A percentile compares a stretch with the other conserved stretches of the same genome.
Evolutionary conservation across 1,284 basidiomycete species (phyloP).

Genomic region (Singerocomus rubriflavus): DNA sequence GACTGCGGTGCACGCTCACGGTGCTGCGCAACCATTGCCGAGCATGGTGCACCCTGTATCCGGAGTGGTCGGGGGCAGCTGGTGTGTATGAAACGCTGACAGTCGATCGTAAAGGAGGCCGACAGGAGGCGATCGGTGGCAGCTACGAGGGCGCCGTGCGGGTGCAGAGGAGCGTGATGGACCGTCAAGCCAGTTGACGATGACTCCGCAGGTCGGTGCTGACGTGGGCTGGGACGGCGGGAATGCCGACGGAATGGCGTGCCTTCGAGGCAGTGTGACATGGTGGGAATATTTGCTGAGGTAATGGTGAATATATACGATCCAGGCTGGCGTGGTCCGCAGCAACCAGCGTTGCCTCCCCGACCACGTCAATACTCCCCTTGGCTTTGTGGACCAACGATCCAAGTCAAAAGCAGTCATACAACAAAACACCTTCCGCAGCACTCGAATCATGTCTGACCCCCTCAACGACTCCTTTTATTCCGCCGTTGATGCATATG

Average conservation of each 20-base stretch:
- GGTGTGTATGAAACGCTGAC: slow-evolving; percentile 5
- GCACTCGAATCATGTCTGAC: slow-evolving; percentile 31
- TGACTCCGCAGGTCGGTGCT: no score
- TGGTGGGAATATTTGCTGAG: slow-evolving; percentile 33
- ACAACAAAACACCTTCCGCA: slow-evolving; percentile 24
- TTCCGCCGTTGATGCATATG: slow-evolving; percentile 36
- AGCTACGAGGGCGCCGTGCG: slow-evolving; percentile 23
- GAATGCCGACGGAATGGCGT: slow-evolving; percentile 16
- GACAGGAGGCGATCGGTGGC: slow-evolving; percentile 29
- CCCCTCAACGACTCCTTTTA: slow-evolving; percentile 31
- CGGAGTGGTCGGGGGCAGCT: slow-evolving; percentile 6
- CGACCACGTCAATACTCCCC: slow-evolving; percentile 4
- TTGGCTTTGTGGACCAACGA: slow-evolving; percentile 7
- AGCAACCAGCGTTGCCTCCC: slow-evolving; percentile 19
- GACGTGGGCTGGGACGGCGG: slow-evolving; percentile 25
- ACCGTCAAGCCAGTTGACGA: no score
- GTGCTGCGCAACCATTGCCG: no score
- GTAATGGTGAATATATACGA: slow-evolving; percentile 37
- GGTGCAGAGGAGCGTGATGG: neutral
- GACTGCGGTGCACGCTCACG: no score
- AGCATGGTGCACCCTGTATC: no score
- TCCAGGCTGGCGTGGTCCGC: slow-evolving; percentile 32
- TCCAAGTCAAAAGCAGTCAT: slow-evolving; percentile 21
- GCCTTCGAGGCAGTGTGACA: slow-evolving; percentile 19
- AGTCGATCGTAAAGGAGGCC: slow-evolving; percentile 22